Conservation (phyloP, 768 basidiomycete species). For the Rubroboletus pulcherrimus region DNA sequence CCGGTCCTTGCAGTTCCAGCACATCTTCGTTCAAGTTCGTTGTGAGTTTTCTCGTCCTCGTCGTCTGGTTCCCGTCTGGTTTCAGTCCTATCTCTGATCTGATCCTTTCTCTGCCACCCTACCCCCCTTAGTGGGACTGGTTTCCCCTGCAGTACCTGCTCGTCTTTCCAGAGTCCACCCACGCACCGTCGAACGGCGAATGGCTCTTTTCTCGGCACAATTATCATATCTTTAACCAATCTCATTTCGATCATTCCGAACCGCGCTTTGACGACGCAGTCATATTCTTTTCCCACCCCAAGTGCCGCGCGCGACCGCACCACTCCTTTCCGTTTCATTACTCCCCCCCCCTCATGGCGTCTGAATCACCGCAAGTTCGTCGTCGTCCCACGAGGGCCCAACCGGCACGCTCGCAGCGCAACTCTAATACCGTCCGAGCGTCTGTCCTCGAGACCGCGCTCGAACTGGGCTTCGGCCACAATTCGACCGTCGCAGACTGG, state of each 20-base stretch:
- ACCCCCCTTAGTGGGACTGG: conserved; percentile 15
- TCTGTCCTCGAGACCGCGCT: conserved; percentile 74
- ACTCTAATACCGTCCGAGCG: conserved; percentile 61
- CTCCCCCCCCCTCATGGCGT: conserved; percentile 15
- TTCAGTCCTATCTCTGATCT: background rate
- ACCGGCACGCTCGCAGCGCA: conserved; percentile 29
- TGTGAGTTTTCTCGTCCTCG: conserved; percentile 5
- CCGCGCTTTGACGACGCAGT: conserved; percentile 4
- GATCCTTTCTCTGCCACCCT: background rate
- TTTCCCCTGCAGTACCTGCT: conserved; percentile 10
- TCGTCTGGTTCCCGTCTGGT: background rate
- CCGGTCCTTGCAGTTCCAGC: conserved; percentile 4
- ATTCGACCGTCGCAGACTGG: conserved; percentile 61
- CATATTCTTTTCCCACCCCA: background rate
- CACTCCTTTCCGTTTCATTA: conserved; percentile 18
- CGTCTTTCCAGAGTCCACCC: conserved; percentile 1
- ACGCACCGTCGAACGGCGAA: conserved; percentile 17
- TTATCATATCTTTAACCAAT: conserved; percentile 11
- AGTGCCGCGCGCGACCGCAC: background rate
- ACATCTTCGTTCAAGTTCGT: conserved; percentile 4
- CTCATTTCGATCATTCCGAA: conserved; percentile 12
- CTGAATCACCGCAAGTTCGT: conserved; percentile 18
- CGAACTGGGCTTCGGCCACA: conserved; percentile 59
- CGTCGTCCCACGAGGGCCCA: conserved; percentile 29
- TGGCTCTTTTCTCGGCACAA: conserved; percentile 15